phyloP scores from a whole-genome alignment of 208 protist species.

The Leishmania tarentolae region DNA sequence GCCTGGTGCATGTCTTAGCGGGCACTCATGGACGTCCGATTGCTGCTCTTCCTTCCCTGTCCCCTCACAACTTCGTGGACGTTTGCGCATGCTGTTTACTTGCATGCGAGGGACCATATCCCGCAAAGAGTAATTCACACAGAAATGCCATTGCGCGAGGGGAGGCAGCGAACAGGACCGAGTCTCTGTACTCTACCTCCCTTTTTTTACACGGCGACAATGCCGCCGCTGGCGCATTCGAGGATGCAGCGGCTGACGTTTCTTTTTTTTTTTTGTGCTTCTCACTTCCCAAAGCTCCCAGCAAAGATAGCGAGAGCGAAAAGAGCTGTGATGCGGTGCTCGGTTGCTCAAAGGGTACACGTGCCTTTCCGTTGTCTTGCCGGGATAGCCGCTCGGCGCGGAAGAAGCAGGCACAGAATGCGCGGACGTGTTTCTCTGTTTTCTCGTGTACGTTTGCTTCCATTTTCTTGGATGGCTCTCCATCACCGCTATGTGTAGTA shows the following conservation, averaged over 20 bases:
- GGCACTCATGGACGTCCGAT: background rate
- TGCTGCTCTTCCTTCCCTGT: background rate
- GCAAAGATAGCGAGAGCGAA: background rate
- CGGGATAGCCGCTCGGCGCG: background rate
- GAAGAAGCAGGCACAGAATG: background rate
- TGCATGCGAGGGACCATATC: background rate
- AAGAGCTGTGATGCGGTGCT: background rate
- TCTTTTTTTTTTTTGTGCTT: constrained; percentile 9
- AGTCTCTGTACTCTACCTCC: background rate
- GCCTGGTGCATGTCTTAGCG: background rate
- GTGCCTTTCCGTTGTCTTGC: background rate
- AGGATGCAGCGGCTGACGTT: background rate
- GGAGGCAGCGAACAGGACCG: background rate
- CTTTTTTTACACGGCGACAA: background rate
- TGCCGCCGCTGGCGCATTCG: background rate
- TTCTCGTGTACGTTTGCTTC: background rate
- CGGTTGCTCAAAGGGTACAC: background rate
- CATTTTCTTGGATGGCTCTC: background rate
- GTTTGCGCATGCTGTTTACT: background rate
- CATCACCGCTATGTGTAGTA: background rate
- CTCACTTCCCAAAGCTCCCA: background rate
- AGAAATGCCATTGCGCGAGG: too few species aligned
- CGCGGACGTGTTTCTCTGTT: background rate
- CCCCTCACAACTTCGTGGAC: background rate
- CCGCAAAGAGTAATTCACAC: background rate